Conservation (phyloP, 176 grass and related monocot species). For the Oryza glumipatula region DNA sequence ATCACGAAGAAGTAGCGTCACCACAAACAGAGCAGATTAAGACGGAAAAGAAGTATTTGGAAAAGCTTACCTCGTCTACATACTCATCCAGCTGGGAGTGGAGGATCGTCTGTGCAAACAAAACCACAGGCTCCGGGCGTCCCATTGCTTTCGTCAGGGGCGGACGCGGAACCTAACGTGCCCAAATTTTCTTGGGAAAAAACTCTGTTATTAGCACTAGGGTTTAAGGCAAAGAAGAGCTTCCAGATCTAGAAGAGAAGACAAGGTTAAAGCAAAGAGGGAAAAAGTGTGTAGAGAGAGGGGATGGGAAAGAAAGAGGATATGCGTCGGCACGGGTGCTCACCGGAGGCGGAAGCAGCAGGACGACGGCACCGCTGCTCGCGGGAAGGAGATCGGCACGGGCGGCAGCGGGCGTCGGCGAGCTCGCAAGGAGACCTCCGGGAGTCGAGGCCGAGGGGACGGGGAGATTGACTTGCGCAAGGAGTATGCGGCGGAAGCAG, state of each 20-base stretch:
- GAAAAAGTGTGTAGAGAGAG: neutral
- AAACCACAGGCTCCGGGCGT: constrained; percentile 83
- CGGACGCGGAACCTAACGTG: neutral
- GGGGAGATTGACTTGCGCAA: too few relatives aligned
- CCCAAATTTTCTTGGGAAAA: too few relatives aligned
- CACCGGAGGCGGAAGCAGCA: neutral
- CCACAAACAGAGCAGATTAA: neutral
- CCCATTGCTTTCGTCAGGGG: constrained; percentile 55
- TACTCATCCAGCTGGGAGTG: constrained; percentile 96
- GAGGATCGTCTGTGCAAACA: constrained; percentile 92
- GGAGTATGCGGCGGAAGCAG: too few relatives aligned
- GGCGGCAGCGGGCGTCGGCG: too few relatives aligned
- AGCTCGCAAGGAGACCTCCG: neutral
- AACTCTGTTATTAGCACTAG: neutral
- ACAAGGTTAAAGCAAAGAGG: neutral
- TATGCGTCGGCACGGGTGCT: neutral
- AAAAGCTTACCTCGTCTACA: constrained; percentile 83
- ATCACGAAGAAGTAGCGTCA: neutral
- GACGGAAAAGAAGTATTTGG: neutral
- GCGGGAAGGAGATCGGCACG: neutral
- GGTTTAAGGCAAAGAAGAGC: neutral
- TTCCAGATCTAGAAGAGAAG: neutral
- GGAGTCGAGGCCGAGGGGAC: too few relatives aligned
- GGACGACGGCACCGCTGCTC: neutral
- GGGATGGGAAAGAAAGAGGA: neutral